Conservation (phyloP, 129 eudicot genomes). For the Flaveria linearis region DNA sequence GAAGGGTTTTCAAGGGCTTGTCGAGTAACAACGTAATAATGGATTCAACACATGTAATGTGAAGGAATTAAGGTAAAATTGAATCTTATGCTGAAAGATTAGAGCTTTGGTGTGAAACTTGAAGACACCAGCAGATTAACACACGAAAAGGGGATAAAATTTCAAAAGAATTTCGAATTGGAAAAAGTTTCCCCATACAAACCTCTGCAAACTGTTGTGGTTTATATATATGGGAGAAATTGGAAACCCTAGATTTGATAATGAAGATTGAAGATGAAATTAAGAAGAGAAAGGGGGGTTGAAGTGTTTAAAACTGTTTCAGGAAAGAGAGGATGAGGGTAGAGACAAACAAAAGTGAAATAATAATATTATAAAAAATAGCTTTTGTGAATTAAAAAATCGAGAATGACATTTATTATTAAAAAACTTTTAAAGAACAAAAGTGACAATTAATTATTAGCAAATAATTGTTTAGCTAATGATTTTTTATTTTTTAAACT, state of each 20-base stretch:
- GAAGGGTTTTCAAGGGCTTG: slow-evolving; percentile 47
- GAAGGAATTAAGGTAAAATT: neutral
- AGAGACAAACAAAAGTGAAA: slow-evolving; percentile 55
- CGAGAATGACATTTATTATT: slow-evolving; percentile 17
- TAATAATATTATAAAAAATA: slow-evolving; percentile 40
- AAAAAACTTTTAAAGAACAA: neutral
- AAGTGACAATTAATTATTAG: slow-evolving; percentile 7
- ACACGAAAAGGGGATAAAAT: neutral
- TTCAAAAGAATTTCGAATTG: slow-evolving; percentile 18
- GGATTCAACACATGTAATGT: neutral
- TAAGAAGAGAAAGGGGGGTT: slow-evolving; percentile 25
- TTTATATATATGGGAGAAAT: neutral
- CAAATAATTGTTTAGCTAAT: neutral
- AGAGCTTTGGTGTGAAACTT: neutral
- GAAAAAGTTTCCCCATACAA: slow-evolving; percentile 9
- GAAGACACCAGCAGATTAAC: neutral
- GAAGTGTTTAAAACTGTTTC: neutral
- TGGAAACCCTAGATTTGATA: slow-evolving; percentile 60
- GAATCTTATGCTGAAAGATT: slow-evolving; percentile 26
- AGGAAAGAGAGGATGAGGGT: slow-evolving; percentile 40
- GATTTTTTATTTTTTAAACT: neutral
- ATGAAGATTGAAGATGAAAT: slow-evolving; percentile 14
- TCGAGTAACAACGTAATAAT: slow-evolving; percentile 14
- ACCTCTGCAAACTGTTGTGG: slow-evolving; percentile 3
- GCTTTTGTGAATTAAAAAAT: slow-evolving; percentile 53